Evolutionary conservation across 495 filamentous ascomycete species (phyloP), one percentile per base, ranked within the genome.

Genomic region (Pyrenopolyporus hunteri): DNA sequence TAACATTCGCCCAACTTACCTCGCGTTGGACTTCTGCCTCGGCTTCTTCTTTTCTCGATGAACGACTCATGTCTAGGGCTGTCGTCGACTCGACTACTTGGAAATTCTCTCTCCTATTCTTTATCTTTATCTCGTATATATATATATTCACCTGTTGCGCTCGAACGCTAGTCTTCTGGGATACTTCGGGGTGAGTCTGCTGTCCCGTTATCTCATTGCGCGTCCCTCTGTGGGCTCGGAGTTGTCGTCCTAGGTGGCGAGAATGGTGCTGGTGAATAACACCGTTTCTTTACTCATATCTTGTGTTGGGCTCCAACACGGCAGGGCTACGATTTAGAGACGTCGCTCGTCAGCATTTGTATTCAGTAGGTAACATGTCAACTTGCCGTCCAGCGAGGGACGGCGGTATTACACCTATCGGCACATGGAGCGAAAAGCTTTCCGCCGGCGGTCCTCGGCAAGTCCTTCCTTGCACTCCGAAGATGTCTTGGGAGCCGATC

Each of bases 401-500:
- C 43, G 50, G 50, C 63, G 57, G 46, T 52, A 60, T 60, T 66
- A 56, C 51, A 55, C 39, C 36, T 40, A 51, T 60, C 51, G 56
- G 63, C 32, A 43, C 45, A 40, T 52, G 11, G 59, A 56, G 20
- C 50, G 35, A 56, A 65, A 43, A 46, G n/a, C n/a, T 17, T 55
- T 33, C 39, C 46, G 59, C 39, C 44, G 55, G 45, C 63, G 56
- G 44, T 60, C 33, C 57, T 66, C 63, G 63, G 63, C 57, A 60
- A 60, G 57, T 60, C 46, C 36, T 59, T 39, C 44, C 37, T 45
- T 50, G 17, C 56, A 46, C 37, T 8, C 57, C 63, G 45, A 52
- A 57, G 39, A 40, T 47, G 45, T 59, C 63, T 53, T 60, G 57
- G 57, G 39, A 53, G 63, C 63, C 63, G 63, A 66, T 60, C 55